Evolutionary conservation across 2,329 filamentous ascomycete species (phyloP).

Genomic region (Ophiostoma ips): DNA sequence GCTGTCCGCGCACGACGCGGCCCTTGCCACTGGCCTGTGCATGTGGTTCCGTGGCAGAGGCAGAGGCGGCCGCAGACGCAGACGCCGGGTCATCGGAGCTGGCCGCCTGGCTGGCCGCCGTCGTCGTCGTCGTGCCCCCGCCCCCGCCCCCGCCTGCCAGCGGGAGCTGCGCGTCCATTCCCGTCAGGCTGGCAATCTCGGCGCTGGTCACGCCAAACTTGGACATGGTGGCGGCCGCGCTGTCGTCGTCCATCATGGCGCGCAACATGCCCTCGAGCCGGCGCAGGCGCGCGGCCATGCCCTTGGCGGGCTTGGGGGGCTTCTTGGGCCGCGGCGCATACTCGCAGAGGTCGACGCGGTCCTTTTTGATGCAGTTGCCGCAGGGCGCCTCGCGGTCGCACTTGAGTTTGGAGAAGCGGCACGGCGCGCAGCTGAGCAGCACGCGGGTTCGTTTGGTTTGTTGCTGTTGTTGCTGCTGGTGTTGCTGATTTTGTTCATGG

Average conservation of each 20-base stretch:
- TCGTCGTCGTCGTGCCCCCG: slow-evolving; percentile 7
- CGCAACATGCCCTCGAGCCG: slow-evolving; percentile 45
- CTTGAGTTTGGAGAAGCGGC: slow-evolving; percentile 40
- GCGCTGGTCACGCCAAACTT: slow-evolving; percentile 8
- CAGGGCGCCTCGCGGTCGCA: slow-evolving; percentile 41
- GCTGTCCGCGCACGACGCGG: slow-evolving; percentile 30
- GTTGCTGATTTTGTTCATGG: too few relatives aligned
- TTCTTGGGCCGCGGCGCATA: slow-evolving; percentile 35
- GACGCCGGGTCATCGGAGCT: too few relatives aligned
- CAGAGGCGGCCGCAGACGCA: not conserved
- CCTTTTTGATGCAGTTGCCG: slow-evolving; percentile 37
- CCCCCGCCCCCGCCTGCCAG: too few relatives aligned
- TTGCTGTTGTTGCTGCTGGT: not conserved
- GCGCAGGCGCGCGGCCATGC: slow-evolving; percentile 40
- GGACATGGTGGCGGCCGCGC: slow-evolving; percentile 8
- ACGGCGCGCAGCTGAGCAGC: slow-evolving; percentile 38
- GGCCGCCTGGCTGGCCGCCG: slow-evolving; percentile 15
- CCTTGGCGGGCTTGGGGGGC: slow-evolving; percentile 25
- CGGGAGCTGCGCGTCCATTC: not conserved
- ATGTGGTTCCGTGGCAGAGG: not conserved
- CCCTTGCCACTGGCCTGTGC: slow-evolving; percentile 19
- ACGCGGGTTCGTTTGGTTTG: slow-evolving; percentile 31
- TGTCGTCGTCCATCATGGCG: slow-evolving; percentile 31
- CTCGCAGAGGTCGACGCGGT: slow-evolving; percentile 29
- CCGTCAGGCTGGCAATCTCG: not conserved